Percentiles rank a stretch among this genome's conserved stretches.
Evolutionary conservation across 2,329 filamentous ascomycete species (phyloP).

Genomic region (Fusarium annulatum): DNA sequence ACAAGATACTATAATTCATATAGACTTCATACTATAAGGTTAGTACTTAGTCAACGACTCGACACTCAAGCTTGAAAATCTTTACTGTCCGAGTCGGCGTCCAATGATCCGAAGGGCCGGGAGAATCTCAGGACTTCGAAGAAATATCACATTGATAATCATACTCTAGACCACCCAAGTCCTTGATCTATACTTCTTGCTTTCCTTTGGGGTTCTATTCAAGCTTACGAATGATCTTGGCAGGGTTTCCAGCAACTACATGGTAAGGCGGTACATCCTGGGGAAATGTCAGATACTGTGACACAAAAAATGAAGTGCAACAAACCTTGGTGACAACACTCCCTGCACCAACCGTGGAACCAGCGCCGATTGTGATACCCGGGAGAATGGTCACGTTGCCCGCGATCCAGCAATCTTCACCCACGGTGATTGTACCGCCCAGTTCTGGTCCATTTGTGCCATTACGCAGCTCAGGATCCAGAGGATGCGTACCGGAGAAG

Average conservation of each 20-base stretch:
- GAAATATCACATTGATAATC: background rate
- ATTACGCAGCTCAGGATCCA: slow-evolving; percentile 79
- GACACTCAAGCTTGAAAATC: background rate
- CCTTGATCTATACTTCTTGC: background rate
- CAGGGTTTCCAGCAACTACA: slow-evolving; percentile 46
- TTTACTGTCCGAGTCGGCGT: rapidly evolving
- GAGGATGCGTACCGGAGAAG: slow-evolving; percentile 79
- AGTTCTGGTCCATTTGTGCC: slow-evolving; percentile 79
- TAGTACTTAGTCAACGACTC: too few species aligned
- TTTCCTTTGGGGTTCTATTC: slow-evolving; percentile 13
- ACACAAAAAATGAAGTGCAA: slow-evolving; percentile 20
- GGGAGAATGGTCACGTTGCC: slow-evolving; percentile 77
- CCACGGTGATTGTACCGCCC: slow-evolving; percentile 79
- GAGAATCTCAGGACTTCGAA: background rate
- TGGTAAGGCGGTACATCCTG: slow-evolving; percentile 46
- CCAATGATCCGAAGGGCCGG: background rate
- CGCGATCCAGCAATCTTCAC: slow-evolving; percentile 84
- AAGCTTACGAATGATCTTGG: slow-evolving; percentile 34
- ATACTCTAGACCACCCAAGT: background rate
- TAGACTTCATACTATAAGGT: background rate
- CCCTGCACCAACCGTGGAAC: slow-evolving; percentile 80
- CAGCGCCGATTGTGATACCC: slow-evolving; percentile 81
- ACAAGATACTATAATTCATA: background rate
- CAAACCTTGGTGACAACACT: slow-evolving; percentile 80
- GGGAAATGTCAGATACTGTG: slow-evolving; percentile 26